These are phyloP conservation scores for Tricholoma terreum DNA, from an alignment of 768 basidiomycete genomes.

Conservation along the genomic window DNA sequence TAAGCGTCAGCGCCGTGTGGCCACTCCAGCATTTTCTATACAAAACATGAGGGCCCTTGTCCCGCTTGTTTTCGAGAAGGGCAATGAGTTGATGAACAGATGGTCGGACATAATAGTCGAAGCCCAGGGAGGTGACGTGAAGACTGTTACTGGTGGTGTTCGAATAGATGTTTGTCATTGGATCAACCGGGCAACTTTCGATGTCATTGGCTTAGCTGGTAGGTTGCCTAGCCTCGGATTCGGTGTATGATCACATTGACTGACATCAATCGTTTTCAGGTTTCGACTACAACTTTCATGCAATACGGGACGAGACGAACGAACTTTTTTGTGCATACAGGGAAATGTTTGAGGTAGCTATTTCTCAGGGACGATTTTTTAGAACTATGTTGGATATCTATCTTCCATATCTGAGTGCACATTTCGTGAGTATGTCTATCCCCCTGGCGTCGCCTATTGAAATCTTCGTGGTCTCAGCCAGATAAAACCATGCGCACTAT, in stretches of 20 bases:
- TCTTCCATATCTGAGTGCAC: conserved; percentile 47
- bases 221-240: conserved; percentile 8
- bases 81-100: conserved; percentile 53
- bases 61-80: conserved; percentile 71
- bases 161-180: conserved; percentile 76
- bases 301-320: conserved; percentile 76
- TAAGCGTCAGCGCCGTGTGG: conserved; percentile 76
- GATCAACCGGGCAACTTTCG: conserved; percentile 83
- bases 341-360: conserved; percentile 77
- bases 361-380: conserved; percentile 51
- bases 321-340: conserved; percentile 77
- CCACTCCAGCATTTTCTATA: conserved; percentile 75
- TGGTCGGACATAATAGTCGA: conserved; percentile 50
- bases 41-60: conserved; percentile 71
- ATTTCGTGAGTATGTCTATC: conserved; percentile 49
- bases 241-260: neutral
- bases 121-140: conserved; percentile 22
- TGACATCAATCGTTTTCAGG: conserved; percentile 37
- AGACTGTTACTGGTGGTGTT: conserved; percentile 25
- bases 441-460: neutral
- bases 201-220: conserved; percentile 91
- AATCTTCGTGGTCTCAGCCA: conserved; percentile 38
- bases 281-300: conserved; percentile 85
- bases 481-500: conserved; percentile 49
- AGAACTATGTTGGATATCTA: conserved; percentile 53